Conservation (phyloP, 2,329 filamentous ascomycete genomes). For the Stachybotrys chartarum region DNA sequence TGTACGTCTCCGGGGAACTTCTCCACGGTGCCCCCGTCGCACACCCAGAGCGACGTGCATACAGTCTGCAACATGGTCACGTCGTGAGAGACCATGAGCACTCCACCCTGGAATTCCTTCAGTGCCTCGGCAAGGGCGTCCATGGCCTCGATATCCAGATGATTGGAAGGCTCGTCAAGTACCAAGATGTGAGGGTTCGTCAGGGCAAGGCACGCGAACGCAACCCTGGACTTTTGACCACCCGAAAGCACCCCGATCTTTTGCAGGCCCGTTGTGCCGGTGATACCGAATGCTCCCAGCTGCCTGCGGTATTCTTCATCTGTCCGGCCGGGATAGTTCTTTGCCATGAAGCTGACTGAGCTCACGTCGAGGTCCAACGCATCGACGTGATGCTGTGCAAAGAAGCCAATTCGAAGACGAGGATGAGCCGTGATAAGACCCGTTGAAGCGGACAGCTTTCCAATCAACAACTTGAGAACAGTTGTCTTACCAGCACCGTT, state of each 20-base stretch:
- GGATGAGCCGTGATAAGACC: constrained; percentile 86
- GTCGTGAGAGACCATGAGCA: constrained; percentile 98
- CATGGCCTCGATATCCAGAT: constrained; percentile 99
- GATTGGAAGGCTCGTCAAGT: constrained; percentile 96
- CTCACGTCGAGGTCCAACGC: constrained; percentile 83
- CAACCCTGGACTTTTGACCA: constrained; percentile 97
- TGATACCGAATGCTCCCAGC: constrained; percentile 82
- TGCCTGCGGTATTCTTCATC: constrained; percentile 97
- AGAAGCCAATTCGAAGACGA: constrained; percentile 87
- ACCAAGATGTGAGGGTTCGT: constrained; percentile 96
- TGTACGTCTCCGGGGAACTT: constrained; percentile 95
- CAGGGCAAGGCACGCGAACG: constrained; percentile 91
- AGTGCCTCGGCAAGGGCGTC: constrained; percentile 84
- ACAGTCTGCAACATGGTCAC: constrained; percentile 98
- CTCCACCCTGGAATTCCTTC: constrained; percentile 82
- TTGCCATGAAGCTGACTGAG: constrained; percentile 94
- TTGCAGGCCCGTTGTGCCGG: constrained; percentile 91
- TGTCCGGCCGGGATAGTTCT: constrained; percentile 78
- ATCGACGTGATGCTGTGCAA: constrained; percentile 97
- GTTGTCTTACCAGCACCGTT: constrained; percentile 99
- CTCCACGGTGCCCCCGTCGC: constrained; percentile 87
- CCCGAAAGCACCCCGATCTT: constrained; percentile 92
- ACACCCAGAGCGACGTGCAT: constrained; percentile 93
- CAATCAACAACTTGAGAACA: constrained; percentile 93
- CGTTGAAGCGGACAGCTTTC: constrained; percentile 66